Percentiles rank a stretch among this genome's conserved stretches.
Evolutionary conservation across 495 filamentous ascomycete species (phyloP).

Genomic region (Evernia prunastri): DNA sequence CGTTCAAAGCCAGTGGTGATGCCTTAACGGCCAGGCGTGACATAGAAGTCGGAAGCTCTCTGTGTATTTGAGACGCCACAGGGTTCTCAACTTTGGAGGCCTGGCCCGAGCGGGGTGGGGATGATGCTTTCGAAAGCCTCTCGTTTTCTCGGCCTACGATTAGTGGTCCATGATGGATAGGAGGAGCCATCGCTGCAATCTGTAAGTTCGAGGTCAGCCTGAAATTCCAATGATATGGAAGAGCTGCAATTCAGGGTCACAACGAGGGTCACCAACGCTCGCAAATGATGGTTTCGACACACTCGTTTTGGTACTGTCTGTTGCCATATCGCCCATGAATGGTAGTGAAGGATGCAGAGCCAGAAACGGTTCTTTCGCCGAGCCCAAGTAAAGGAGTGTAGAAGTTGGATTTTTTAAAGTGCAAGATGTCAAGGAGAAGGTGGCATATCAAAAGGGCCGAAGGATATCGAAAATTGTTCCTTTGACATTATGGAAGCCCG

Average conservation of each 20-base stretch:
- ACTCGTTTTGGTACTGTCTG: slow-evolving; percentile 22
- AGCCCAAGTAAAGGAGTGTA: slow-evolving; percentile 28
- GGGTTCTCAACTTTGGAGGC: slow-evolving; percentile 13
- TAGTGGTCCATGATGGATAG: slow-evolving; percentile 11
- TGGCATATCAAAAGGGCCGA: slow-evolving; percentile 24
- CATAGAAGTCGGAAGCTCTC: slow-evolving; percentile 24
- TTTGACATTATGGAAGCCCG: slow-evolving; percentile 26
- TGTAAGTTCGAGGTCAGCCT: slow-evolving; percentile 13
- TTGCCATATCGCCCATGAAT: slow-evolving; percentile 24
- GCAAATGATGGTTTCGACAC: slow-evolving; percentile 41
- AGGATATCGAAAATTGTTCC: slow-evolving; percentile 21
- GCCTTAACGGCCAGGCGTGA: slow-evolving; percentile 23
- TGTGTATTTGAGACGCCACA: slow-evolving; percentile 16
- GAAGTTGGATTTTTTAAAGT: slow-evolving; percentile 26
- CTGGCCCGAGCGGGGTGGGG: slow-evolving; percentile 9
- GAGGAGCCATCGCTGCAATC: slow-evolving; percentile 28
- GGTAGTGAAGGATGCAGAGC: slow-evolving; percentile 20
- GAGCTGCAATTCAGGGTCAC: background rate
- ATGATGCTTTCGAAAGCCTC: background rate
- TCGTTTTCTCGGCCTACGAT: slow-evolving; percentile 17
- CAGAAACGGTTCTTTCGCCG: slow-evolving; percentile 12
- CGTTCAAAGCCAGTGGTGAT: slow-evolving; percentile 10
- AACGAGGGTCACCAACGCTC: slow-evolving; percentile 20
- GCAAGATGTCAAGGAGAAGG: slow-evolving; percentile 26
- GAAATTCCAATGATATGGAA: background rate